Percentiles rank a stretch among this genome's conserved stretches.
Conservation (phyloP, 2,329 filamentous ascomycete species). For the Trichothecium roseum region DNA sequence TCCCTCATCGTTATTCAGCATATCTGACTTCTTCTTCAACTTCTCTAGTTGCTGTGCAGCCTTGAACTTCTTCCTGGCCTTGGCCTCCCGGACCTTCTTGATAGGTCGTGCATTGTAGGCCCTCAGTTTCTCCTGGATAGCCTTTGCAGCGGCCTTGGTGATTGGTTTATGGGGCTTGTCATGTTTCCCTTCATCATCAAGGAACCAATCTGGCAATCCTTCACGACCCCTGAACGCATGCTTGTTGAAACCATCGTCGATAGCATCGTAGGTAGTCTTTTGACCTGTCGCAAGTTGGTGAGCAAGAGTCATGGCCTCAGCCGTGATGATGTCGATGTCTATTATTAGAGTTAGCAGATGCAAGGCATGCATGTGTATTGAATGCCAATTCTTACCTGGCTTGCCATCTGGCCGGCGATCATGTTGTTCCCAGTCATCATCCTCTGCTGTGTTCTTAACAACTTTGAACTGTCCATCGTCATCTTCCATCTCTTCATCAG, state of each 20-base stretch:
- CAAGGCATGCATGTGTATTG: neutral
- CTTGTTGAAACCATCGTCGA: slow-evolving; percentile 92
- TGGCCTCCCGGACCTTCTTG: slow-evolving; percentile 97
- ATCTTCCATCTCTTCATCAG: slow-evolving; percentile 23
- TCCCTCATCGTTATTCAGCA: slow-evolving; percentile 79
- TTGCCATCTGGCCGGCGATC: slow-evolving; percentile 53
- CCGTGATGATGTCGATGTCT: slow-evolving; percentile 98
- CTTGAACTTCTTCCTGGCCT: slow-evolving; percentile 95
- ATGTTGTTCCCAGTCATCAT: slow-evolving; percentile 53
- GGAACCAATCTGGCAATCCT: slow-evolving; percentile 93
- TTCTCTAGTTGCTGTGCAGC: slow-evolving; percentile 85
- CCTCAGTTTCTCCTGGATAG: slow-evolving; percentile 89
- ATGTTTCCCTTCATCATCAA: slow-evolving; percentile 82
- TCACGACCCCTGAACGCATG: slow-evolving; percentile 84
- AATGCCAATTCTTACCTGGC: slow-evolving; percentile 32
- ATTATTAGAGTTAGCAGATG: slow-evolving; percentile 15
- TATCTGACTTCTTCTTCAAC: slow-evolving; percentile 90
- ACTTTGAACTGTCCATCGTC: slow-evolving; percentile 49
- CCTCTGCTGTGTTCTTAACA: slow-evolving; percentile 39
- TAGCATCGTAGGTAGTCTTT: slow-evolving; percentile 65
- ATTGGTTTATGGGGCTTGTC: slow-evolving; percentile 82
- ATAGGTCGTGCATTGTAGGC: slow-evolving; percentile 92
- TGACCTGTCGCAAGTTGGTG: slow-evolving; percentile 83
- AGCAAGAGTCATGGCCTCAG: slow-evolving; percentile 95
- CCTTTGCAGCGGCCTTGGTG: slow-evolving; percentile 75